phyloP scores from a whole-genome alignment of 306 rosid species.

The Gynostemma pentaphyllum region DNA sequence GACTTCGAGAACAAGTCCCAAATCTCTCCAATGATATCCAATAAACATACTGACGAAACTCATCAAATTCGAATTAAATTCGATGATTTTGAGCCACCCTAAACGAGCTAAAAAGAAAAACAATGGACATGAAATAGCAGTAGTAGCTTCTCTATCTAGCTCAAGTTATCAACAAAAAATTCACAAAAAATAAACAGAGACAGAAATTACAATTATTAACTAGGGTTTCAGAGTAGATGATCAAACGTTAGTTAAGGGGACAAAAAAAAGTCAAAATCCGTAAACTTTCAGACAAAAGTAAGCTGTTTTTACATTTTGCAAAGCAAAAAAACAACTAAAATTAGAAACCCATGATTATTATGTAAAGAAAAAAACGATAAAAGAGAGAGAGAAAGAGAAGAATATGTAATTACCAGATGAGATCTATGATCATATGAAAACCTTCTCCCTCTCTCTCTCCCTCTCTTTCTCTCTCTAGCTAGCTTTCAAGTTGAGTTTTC shows the following conservation, averaged over 20 bases:
- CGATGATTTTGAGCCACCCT: neutral
- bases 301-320: neutral
- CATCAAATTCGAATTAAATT: neutral
- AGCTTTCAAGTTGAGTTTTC: too few species aligned
- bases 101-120: neutral
- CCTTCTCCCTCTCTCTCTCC: neutral
- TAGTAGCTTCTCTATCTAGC: too few species aligned
- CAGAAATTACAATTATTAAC: neutral
- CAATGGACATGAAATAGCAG: neutral
- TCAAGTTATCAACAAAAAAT: neutral
- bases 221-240: neutral
- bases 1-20: neutral
- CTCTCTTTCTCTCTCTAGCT: neutral
- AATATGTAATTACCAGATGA: constrained; percentile 3
- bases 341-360: neutral
- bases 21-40: neutral
- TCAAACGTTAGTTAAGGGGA: neutral
- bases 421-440: neutral
- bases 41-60: neutral
- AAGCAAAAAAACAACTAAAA: neutral
- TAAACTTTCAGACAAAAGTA: neutral
- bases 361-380: neutral
- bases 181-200: neutral
- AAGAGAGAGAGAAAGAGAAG: neutral
- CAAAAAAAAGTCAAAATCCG: neutral